Evolutionary conservation across 352 stramenopile species (phyloP).

Genomic region (Phytopythium mirpurense): DNA sequence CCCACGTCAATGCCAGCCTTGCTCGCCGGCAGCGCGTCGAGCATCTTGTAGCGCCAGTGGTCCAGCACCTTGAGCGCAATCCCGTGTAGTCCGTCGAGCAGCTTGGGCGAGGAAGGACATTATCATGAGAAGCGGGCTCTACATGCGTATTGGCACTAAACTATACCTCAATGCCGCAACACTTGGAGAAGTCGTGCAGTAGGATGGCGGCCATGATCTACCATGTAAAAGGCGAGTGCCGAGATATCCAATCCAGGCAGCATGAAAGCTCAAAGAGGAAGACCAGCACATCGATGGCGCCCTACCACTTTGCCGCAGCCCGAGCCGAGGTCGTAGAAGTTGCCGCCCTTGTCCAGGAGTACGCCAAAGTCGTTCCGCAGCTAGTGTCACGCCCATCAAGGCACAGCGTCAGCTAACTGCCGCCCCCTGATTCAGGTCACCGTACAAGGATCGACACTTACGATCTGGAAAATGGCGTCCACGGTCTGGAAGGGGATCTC

Average conservation of each 20-base stretch:
- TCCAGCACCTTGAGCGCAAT: constrained; percentile 61
- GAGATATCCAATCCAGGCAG: too few relatives aligned
- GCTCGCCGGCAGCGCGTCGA: constrained; percentile 39
- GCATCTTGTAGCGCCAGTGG: constrained; percentile 59
- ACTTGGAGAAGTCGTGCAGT: constrained; percentile 63
- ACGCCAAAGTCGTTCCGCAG: constrained; percentile 56
- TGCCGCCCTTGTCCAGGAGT: constrained; percentile 52
- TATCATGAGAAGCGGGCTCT: not conserved
- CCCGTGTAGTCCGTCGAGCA: constrained; percentile 51
- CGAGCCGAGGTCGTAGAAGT: constrained; percentile 68
- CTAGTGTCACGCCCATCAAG: constrained; percentile 9
- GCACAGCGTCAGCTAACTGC: not conserved
- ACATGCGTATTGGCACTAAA: too few relatives aligned
- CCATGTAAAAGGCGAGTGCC: not conserved
- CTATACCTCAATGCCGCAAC: constrained; percentile 50
- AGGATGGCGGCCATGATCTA: constrained; percentile 54
- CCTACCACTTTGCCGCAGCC: constrained; percentile 69
- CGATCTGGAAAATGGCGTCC: constrained; percentile 51
- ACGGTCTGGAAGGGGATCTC: constrained; percentile 61
- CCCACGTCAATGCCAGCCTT: constrained; percentile 54
- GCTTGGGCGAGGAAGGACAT: constrained; percentile 9
- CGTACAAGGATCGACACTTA: too few relatives aligned
- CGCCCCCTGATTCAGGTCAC: too few relatives aligned
- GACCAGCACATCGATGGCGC: too few relatives aligned
- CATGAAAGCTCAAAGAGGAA: too few relatives aligned